Conservation (phyloP, 2,329 filamentous ascomycete species). For the Fusarium phyllophilum region DNA sequence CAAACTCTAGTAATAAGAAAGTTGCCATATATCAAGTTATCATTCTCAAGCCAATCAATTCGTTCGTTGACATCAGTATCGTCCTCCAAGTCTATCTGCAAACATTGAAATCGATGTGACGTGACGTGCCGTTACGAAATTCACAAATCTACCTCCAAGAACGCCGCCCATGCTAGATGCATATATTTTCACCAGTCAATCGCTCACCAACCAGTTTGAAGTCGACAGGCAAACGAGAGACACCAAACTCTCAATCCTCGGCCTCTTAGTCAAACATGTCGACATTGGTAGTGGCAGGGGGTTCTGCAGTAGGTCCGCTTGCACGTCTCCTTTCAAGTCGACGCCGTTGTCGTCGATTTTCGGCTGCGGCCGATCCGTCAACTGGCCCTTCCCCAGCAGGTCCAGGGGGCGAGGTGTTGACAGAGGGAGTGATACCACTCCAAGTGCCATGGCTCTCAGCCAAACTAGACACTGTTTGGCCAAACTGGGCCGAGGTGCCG, state of each 20-base stretch:
- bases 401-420: conserved; percentile 57
- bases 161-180: conserved; percentile 38
- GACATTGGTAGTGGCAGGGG: conserved; percentile 21
- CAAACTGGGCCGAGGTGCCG: conserved; percentile 44
- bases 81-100: conserved; percentile 42
- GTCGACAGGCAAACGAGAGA: background rate
- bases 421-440: conserved; percentile 53
- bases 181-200: conserved; percentile 14
- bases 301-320: conserved; percentile 45
- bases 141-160: conserved; percentile 34
- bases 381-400: conserved; percentile 49
- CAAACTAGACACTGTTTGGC: conserved; percentile 58
- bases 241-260: background rate
- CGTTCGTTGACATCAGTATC: conserved; percentile 40
- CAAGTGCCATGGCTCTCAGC: conserved; percentile 64
- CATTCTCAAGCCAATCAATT: conserved; percentile 36
- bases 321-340: conserved; percentile 63
- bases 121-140: conserved; percentile 29
- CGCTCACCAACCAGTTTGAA: background rate
- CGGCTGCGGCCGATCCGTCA: conserved; percentile 52
- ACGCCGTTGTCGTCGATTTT: conserved; percentile 65
- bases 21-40: conserved; percentile 17
- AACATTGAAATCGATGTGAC: conserved; percentile 38
- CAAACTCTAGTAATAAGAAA: conserved; percentile 26
- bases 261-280: conserved; percentile 34